Evolutionary conservation across 176 grass and related monocot genomes (phyloP).

Genomic region (Eleusine indica): DNA sequence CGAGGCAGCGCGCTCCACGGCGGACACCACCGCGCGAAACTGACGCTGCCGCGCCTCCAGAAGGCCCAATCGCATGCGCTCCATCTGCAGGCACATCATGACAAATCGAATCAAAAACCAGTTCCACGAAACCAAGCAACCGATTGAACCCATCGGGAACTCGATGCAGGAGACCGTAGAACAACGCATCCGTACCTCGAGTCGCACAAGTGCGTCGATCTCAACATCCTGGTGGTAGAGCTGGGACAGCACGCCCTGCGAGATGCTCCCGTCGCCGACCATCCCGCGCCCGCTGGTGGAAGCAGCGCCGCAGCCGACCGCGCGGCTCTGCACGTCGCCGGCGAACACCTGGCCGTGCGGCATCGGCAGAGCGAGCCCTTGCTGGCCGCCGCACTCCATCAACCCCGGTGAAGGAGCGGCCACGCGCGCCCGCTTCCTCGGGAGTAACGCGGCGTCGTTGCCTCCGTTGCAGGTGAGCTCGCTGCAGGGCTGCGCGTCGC

Average conservation of each 20-base stretch:
- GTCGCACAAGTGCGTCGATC: constrained; percentile 44
- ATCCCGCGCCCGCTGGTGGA: constrained; percentile 38
- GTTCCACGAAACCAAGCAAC: too few species aligned
- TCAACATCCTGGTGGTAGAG: constrained; percentile 47
- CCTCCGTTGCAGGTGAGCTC: constrained; percentile 50
- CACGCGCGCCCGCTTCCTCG: constrained; percentile 32
- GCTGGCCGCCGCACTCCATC: not conserved
- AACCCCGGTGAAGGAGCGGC: not conserved
- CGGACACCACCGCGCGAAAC: constrained; percentile 12
- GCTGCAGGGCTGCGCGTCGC: constrained; percentile 18
- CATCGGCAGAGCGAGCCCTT: not conserved
- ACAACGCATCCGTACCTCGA: constrained; percentile 37
- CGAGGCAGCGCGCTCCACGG: constrained; percentile 13
- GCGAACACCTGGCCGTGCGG: not conserved
- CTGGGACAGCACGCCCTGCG: constrained; percentile 38
- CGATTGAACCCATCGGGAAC: not conserved
- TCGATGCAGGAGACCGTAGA: too few species aligned
- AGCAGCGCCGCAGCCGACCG: constrained; percentile 1
- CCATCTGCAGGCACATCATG: constrained; percentile 21
- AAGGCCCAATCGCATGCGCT: constrained; percentile 30
- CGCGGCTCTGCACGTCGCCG: constrained; percentile 16
- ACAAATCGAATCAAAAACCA: not conserved
- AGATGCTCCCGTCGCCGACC: not conserved
- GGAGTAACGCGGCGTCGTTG: not conserved
- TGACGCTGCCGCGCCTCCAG: constrained; percentile 44